These are phyloP conservation scores for Caloboletus inedulis DNA, from an alignment of 1,284 basidiomycete species.

Conservation along the genomic window DNA sequence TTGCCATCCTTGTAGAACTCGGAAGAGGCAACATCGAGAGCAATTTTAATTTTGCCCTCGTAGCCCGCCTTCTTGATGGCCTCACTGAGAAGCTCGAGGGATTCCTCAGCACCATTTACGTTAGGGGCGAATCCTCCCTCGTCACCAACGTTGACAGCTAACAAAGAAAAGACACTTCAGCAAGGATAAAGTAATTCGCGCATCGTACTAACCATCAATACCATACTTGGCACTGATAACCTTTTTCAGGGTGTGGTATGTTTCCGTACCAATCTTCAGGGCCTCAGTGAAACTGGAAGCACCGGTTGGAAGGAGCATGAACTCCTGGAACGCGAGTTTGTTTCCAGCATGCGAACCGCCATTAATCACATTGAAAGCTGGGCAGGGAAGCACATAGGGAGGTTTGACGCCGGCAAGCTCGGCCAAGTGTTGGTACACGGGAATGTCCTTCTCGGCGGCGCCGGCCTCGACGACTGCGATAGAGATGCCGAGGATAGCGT, in stretches of 20 bases:
- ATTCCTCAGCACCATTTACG: constrained; percentile 95
- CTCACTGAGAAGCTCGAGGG: constrained; percentile 92
- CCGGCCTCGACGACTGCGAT: constrained; percentile 95
- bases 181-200: neutral
- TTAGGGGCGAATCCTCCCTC: constrained; percentile 99
- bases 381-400: constrained; percentile 89
- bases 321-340: constrained; percentile 99
- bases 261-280: constrained; percentile 98
- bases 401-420: constrained; percentile 92
- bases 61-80: constrained; percentile 98
- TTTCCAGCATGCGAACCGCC: constrained; percentile 99
- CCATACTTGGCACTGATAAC: constrained; percentile 99
- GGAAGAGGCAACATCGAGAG: constrained; percentile 97
- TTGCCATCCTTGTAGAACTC: constrained; percentile 99
- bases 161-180: constrained; percentile 10
- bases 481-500: constrained; percentile 98
- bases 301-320: constrained; percentile 98
- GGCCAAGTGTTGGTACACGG: constrained; percentile 96
- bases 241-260: constrained; percentile 98
- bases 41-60: constrained; percentile 98
- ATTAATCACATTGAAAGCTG: constrained; percentile 99
- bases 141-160: constrained; percentile 98
- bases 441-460: constrained; percentile 90
- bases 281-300: constrained; percentile 92
- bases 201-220: constrained; percentile 76